Base-by-base conservation (phyloP, 305 asterid species). In the Caryopteris hybrid region DNA sequence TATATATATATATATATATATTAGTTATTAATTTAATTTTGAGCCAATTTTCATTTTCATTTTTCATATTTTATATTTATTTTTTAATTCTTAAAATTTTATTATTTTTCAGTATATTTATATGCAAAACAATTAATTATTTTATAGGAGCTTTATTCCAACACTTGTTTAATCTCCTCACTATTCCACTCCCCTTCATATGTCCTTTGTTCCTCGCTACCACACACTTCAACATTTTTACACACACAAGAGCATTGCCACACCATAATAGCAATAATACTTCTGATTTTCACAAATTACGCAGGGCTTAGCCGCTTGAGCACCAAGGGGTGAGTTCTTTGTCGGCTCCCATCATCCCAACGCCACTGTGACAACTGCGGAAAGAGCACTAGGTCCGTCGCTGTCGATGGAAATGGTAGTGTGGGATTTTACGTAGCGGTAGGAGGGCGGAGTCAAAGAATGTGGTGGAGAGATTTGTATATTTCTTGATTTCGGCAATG, bases 281-380 rank as follows among this genome's bases (percentile, higher is more conserved):
- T 73, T 64, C 46, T 12, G 61, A 46, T 34, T 50, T 61, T 81
- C 68, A 23, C 64, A 66, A 83, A 79, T 78, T 80, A 93, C 90
- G 99, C 97, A 89, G 97, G 97, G 78, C 78, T 84, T 60, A 93
- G 98, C 88, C 89, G 97, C 74, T 84, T 93, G 78, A 82, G 93
- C 76, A 88, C 80, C 86, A n/a, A n/a, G 95, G 90, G 68, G 87
- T 53, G 74, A 79, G 82, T 12, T 76, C 89, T 46, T 25, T 68
- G 48, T 84, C 89, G 14, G n/a, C 89, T 87, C 60, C 89, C 87
- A 69, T 50, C 84, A 48, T 79, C 89, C 22, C 91, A 83, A 56
- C 97, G 81, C 67, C 92, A 29, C 82, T 87, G 72, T 8, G 86
- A 77, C 29, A 68, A 81, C 77, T 84, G 94, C 64, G 69, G 73